Evolutionary conservation across 768 basidiomycete genomes (phyloP).

Genomic region (Lactarius trivialis): DNA sequence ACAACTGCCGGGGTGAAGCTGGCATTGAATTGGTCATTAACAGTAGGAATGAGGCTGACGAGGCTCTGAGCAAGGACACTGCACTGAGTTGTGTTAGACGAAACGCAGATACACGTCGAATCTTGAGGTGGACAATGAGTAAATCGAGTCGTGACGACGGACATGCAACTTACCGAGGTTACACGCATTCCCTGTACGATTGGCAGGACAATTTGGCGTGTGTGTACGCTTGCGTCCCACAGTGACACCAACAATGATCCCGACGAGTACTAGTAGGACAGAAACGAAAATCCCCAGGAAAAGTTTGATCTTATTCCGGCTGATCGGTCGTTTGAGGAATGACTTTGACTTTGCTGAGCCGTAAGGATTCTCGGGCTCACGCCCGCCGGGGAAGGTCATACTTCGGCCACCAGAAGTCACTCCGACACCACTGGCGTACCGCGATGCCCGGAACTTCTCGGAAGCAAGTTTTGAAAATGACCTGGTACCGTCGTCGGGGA

Average conservation of each 20-base stretch:
- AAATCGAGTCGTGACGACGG: neutral
- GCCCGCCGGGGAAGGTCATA: neutral
- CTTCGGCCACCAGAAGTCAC: conserved; percentile 8
- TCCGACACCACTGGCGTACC: conserved; percentile 7
- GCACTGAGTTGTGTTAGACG: conserved; percentile 38
- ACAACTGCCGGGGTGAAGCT: conserved; percentile 42
- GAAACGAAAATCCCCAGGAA: conserved; percentile 16
- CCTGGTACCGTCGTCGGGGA: conserved; percentile 42
- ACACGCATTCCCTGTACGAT: conserved; percentile 46
- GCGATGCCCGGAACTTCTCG: conserved; percentile 1
- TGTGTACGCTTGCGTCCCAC: conserved; percentile 28
- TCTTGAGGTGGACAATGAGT: conserved; percentile 34
- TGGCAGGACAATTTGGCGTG: conserved; percentile 34
- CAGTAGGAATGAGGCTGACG: conserved; percentile 40
- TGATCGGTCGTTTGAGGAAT: conserved; percentile 7
- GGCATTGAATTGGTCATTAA: conserved; percentile 42
- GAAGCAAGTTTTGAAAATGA: conserved; percentile 15
- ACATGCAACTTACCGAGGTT: conserved; percentile 42
- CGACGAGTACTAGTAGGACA: conserved; percentile 33
- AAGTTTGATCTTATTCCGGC: conserved; percentile 19
- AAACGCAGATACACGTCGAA: conserved; percentile 56
- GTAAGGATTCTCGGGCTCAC: neutral
- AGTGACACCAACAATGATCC: conserved; percentile 41
- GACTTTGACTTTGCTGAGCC: conserved; percentile 8
- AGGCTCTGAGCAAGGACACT: conserved; percentile 49